phyloP scores from a whole-genome alignment of 352 stramenopile genomes.

The Globisporangium nodosum region DNA sequence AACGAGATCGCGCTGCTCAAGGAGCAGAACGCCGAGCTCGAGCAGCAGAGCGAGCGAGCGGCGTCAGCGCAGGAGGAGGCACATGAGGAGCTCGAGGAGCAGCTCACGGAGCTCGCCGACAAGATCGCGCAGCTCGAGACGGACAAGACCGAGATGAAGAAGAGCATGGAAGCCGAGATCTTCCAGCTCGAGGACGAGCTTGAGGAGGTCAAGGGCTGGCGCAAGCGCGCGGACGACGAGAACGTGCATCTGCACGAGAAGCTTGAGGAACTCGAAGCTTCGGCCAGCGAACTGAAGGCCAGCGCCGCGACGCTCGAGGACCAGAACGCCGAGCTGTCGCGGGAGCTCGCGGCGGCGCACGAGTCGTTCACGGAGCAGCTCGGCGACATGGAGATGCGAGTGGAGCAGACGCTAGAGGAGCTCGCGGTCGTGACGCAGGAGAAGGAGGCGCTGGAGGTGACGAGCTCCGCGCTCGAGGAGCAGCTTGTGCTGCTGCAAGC shows the following conservation, averaged over 20 bases:
- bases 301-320: constrained; percentile 14
- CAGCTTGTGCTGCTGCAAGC: constrained; percentile 10
- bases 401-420: constrained; percentile 33
- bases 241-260: constrained; percentile 31
- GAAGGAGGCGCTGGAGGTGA: constrained; percentile 19
- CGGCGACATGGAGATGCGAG: constrained; percentile 21
- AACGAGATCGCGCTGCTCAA: constrained; percentile 53
- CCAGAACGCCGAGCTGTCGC: constrained; percentile 32
- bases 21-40: constrained; percentile 34
- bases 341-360: constrained; percentile 17
- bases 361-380: constrained; percentile 20
- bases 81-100: constrained; percentile 48
- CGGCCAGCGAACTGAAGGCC: constrained; percentile 26
- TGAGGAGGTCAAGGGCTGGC: constrained; percentile 35
- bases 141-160: constrained; percentile 27
- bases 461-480: constrained; percentile 7
- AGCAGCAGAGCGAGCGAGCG: constrained; percentile 34
- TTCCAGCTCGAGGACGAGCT: constrained; percentile 37
- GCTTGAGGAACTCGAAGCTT: constrained; percentile 29
- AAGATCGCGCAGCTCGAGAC: constrained; percentile 56
- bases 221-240: constrained; percentile 41
- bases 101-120: constrained; percentile 48
- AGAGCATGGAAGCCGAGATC: constrained; percentile 12
- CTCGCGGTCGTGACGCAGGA: constrained; percentile 20
- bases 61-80: constrained; percentile 39